These are phyloP conservation scores for Periconia sp. DNA, from an alignment of 2,329 filamentous ascomycete species.

Conservation along the genomic window DNA sequence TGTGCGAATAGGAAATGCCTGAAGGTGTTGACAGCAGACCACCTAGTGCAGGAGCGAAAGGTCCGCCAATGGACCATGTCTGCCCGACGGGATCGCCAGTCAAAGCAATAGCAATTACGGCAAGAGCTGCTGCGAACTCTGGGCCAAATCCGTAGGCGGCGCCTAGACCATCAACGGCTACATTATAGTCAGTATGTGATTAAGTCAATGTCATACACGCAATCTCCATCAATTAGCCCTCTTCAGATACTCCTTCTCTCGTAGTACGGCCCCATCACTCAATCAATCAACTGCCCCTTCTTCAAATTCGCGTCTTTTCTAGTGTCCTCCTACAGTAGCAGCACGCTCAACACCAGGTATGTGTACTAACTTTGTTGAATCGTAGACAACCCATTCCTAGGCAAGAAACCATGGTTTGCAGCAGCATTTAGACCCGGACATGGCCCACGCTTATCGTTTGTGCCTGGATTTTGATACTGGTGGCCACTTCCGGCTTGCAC, in stretches of 20 bases:
- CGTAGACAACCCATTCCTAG: slow-evolving; percentile 16
- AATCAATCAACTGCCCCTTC: background rate
- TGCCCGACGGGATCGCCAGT: slow-evolving; percentile 5
- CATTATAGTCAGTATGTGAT: too few relatives aligned
- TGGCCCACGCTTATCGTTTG: slow-evolving; percentile 9
- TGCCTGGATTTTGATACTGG: background rate
- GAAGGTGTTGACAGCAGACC: background rate
- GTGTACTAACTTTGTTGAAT: too few relatives aligned
- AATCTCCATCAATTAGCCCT: too few relatives aligned
- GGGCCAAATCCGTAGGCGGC: slow-evolving; percentile 47
- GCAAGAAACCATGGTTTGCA: slow-evolving; percentile 29
- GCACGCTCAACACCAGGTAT: too few relatives aligned
- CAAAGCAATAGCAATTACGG: slow-evolving; percentile 3
- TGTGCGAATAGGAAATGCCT: slow-evolving; percentile 6
- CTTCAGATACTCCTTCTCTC: too few relatives aligned
- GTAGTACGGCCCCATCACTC: too few relatives aligned
- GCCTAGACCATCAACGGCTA: background rate
- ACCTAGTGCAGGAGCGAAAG: too few relatives aligned
- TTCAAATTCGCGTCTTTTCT: background rate
- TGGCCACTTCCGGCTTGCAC: background rate
- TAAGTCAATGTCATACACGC: too few relatives aligned
- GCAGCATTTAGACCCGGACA: slow-evolving; percentile 28
- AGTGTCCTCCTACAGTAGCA: background rate
- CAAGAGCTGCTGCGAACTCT: slow-evolving; percentile 23
- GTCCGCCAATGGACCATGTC: slow-evolving; percentile 6